phyloP scores from a whole-genome alignment of 208 protist genomes.

The Hexamita inflata region DNA sequence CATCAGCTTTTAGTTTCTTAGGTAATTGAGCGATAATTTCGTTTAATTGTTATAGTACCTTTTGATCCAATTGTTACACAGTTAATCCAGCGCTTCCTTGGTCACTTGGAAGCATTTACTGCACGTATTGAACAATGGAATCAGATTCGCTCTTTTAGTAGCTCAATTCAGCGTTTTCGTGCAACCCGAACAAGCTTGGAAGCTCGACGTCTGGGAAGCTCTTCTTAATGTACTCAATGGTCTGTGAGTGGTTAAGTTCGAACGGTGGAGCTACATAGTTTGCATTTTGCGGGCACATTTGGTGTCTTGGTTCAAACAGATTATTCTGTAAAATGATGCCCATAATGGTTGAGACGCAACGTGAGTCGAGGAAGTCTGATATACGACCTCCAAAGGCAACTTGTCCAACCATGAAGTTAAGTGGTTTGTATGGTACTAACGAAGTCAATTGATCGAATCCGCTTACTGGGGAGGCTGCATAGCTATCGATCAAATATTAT shows the following conservation, averaged over 20 bases:
- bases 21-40: neutral
- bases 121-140: constrained; percentile 67
- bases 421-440: constrained; percentile 30
- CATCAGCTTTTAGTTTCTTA: neutral
- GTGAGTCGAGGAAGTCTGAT: constrained; percentile 82
- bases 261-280: constrained; percentile 55
- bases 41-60: neutral
- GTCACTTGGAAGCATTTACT: constrained; percentile 76
- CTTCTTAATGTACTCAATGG: neutral
- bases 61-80: constrained; percentile 30
- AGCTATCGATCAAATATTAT: constrained; percentile 58
- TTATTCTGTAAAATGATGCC: too few species aligned
- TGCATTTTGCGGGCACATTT: neutral
- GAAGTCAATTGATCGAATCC: neutral
- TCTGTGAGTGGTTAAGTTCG: constrained; percentile 45
- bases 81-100: constrained; percentile 42
- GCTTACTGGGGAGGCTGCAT: neutral
- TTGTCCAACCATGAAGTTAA: constrained; percentile 51
- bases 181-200: constrained; percentile 72
- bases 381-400: constrained; percentile 93
- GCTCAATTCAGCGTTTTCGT: constrained; percentile 80
- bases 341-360: constrained; percentile 53
- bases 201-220: constrained; percentile 55
- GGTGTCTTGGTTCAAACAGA: neutral
- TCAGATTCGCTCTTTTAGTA: constrained; percentile 75